Conservation (phyloP, 768 basidiomycete genomes). For the Trametes villosa region DNA sequence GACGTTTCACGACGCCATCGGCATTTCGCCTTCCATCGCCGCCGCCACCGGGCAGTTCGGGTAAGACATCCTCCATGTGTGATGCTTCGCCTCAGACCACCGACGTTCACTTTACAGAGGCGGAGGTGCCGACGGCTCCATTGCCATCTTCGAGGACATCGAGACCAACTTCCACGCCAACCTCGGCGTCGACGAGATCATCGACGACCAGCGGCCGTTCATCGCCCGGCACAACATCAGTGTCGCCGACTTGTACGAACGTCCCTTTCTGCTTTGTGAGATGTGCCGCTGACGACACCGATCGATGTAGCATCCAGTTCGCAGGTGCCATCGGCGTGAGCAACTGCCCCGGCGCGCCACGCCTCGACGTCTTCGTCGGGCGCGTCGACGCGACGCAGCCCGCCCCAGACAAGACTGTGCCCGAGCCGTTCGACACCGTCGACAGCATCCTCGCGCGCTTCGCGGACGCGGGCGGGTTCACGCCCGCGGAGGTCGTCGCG, state of each 20-base stretch:
- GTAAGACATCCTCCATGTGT: conserved; percentile 13
- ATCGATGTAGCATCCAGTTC: conserved; percentile 31
- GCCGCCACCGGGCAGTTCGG: conserved; percentile 17
- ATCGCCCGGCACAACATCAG: conserved; percentile 26
- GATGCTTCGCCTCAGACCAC: background rate
- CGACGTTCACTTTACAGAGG: conserved; percentile 19
- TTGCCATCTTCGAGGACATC: conserved; percentile 47
- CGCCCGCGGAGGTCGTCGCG: conserved; percentile 28
- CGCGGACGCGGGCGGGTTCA: conserved; percentile 30
- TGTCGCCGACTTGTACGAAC: conserved; percentile 33
- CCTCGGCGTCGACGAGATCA: conserved; percentile 30
- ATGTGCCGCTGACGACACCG: background rate
- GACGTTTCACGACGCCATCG: conserved; percentile 34
- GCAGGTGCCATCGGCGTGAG: conserved; percentile 24
- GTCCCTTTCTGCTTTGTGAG: background rate
- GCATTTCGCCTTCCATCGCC: conserved; percentile 24
- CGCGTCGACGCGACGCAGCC: conserved; percentile 23
- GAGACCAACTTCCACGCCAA: conserved; percentile 50
- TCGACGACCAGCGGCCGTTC: conserved; percentile 29
- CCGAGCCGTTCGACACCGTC: conserved; percentile 33
- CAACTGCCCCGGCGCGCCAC: conserved; percentile 42
- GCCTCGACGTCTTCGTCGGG: conserved; percentile 43
- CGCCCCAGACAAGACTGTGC: conserved; percentile 30
- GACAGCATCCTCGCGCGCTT: conserved; percentile 31
- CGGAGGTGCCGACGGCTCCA: conserved; percentile 49